Evolutionary conservation across 495 filamentous ascomycete species (phyloP).

Genomic region (Tuber umbilicatum): DNA sequence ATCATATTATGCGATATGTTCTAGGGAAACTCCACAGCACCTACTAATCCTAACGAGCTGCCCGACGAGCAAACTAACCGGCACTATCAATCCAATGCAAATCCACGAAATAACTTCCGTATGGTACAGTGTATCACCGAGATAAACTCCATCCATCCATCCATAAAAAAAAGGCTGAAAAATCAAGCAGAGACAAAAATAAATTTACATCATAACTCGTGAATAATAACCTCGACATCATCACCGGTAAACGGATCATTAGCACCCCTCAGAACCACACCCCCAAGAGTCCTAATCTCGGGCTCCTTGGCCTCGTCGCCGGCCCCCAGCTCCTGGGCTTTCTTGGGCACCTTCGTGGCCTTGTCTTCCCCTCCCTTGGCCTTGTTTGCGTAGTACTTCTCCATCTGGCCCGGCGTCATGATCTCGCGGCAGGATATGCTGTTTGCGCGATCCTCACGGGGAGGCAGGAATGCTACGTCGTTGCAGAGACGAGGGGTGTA

Average conservation of each 20-base stretch:
- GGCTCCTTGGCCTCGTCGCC: constrained; percentile 45
- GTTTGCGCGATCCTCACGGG: constrained; percentile 71
- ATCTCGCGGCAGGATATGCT: constrained; percentile 71
- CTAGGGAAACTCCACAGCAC: background rate
- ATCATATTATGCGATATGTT: background rate
- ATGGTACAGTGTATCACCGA: background rate
- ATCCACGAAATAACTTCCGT: background rate
- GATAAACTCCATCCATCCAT: background rate
- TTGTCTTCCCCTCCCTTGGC: constrained; percentile 27
- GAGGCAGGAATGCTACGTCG: constrained; percentile 85
- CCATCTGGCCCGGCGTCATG: constrained; percentile 46
- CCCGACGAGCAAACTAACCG: background rate
- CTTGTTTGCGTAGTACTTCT: constrained; percentile 26
- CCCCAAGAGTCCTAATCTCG: background rate
- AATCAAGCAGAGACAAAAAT: background rate
- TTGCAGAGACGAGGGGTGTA: constrained; percentile 89
- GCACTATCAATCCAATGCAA: background rate
- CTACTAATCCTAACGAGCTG: background rate
- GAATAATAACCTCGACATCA: constrained; percentile 4
- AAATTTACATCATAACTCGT: background rate
- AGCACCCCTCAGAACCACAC: background rate
- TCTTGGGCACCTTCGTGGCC: constrained; percentile 23
- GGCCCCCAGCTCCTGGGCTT: constrained; percentile 25
- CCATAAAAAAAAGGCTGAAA: background rate
- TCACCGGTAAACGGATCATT: constrained; percentile 1